These are phyloP conservation scores for Neonectria coccinea DNA, from an alignment of 2,329 filamentous ascomycete species.

Conservation along the genomic window DNA sequence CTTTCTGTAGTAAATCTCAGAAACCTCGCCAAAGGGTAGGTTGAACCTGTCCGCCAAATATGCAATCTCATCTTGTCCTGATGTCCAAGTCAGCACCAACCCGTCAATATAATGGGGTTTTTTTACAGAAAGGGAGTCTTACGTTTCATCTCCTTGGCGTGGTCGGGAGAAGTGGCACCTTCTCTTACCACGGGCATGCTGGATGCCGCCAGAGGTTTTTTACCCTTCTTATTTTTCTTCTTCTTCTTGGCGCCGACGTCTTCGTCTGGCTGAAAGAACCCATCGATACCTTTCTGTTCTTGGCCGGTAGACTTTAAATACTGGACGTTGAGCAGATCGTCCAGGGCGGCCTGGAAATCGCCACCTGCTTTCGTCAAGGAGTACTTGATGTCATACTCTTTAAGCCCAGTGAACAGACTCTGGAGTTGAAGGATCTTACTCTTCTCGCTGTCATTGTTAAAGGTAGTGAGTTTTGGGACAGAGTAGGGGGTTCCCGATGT, in stretches of 20 bases:
- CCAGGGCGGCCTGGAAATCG: constrained; percentile 77
- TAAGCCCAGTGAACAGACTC: constrained; percentile 78
- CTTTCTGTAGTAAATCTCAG: constrained; percentile 54
- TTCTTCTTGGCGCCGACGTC: constrained; percentile 54
- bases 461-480: constrained; percentile 49
- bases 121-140: constrained; percentile 19
- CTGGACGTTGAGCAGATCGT: constrained; percentile 82
- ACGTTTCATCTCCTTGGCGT: constrained; percentile 48
- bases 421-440: constrained; percentile 73
- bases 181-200: constrained; percentile 33
- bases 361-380: constrained; percentile 75
- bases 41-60: constrained; percentile 59
- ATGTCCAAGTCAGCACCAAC: constrained; percentile 6
- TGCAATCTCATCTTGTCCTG: constrained; percentile 55
- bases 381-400: constrained; percentile 72
- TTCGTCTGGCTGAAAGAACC: constrained; percentile 73
- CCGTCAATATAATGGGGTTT: no score
- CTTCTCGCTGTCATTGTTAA: constrained; percentile 61
- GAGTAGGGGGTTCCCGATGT: constrained; percentile 36
- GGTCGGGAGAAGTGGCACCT: constrained; percentile 30
- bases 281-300: constrained; percentile 81
- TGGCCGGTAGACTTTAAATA: constrained; percentile 77
- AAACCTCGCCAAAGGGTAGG: constrained; percentile 56
- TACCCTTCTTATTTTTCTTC: constrained; percentile 50
- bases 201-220: constrained; percentile 30